A percentile compares a stretch with the other conserved stretches of the same genome.
Evolutionary conservation across 139 green algal species (phyloP).

Genomic region (Klebsormidium nitens): DNA sequence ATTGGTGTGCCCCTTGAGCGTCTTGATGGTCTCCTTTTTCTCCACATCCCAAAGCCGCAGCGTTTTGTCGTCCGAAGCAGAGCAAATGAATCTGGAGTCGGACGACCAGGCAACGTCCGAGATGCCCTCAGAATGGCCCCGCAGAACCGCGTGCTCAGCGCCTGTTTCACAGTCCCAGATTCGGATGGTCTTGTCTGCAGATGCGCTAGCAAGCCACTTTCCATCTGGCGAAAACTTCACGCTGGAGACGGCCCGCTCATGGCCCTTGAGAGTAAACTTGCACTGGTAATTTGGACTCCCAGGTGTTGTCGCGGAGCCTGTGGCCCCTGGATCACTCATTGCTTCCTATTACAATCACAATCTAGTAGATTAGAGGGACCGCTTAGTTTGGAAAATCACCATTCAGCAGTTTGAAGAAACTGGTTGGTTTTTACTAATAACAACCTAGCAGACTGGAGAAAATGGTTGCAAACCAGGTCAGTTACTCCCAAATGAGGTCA

Average conservation of each 20-base stretch:
- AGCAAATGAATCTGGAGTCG: conserved; percentile 51
- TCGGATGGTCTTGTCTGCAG: conserved; percentile 58
- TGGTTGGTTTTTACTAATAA: too few relatives aligned
- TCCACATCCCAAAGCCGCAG: conserved; percentile 60
- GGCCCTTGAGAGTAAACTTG: conserved; percentile 30
- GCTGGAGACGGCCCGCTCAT: conserved; percentile 46
- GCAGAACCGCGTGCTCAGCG: background rate
- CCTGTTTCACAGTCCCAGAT: conserved; percentile 63
- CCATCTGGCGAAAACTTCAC: conserved; percentile 59
- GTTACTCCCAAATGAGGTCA: too few relatives aligned
- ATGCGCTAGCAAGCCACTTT: conserved; percentile 44
- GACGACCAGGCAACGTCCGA: conserved; percentile 75
- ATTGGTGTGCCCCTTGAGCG: conserved; percentile 69
- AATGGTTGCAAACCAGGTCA: too few relatives aligned
- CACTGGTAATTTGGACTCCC: background rate
- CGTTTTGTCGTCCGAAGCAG: conserved; percentile 57
- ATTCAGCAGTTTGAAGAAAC: too few relatives aligned
- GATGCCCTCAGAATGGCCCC: conserved; percentile 52
- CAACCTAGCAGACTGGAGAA: too few relatives aligned
- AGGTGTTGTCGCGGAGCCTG: too few relatives aligned
- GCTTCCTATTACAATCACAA: too few relatives aligned
- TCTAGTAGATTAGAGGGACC: too few relatives aligned
- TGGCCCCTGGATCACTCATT: too few relatives aligned
- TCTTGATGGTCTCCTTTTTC: conserved; percentile 33
- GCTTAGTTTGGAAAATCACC: too few relatives aligned